Percentiles rank a stretch among this genome's conserved stretches.
phyloP scores from a whole-genome alignment of 768 basidiomycete genomes.

The Leccinum broughii region DNA sequence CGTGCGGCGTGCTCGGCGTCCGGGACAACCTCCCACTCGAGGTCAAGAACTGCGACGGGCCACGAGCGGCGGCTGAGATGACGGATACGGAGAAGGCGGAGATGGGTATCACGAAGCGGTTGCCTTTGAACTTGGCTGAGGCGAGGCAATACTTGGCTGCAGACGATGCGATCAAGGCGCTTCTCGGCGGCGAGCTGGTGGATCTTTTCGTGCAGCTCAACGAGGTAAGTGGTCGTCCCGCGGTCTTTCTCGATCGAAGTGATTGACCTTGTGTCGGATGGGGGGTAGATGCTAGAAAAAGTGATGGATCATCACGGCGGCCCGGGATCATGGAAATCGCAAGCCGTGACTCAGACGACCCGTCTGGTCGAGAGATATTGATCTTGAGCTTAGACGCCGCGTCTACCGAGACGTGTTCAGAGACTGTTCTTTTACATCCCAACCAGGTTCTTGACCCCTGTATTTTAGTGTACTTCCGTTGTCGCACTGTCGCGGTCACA shows the following conservation, averaged over 20 bases:
- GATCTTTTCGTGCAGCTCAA: slow-evolving; percentile 50
- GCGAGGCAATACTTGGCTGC: slow-evolving; percentile 43
- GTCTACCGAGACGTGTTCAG: background rate
- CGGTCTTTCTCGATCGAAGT: background rate
- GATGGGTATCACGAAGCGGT: slow-evolving; percentile 49
- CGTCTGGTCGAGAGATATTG: slow-evolving; percentile 35
- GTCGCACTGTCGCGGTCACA: background rate
- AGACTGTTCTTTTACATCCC: too few relatives aligned
- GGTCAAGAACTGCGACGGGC: slow-evolving; percentile 38
- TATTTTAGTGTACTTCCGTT: background rate
- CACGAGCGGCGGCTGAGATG: slow-evolving; percentile 42
- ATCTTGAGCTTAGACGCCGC: background rate
- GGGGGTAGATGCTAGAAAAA: slow-evolving; percentile 19
- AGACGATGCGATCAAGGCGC: slow-evolving; percentile 37
- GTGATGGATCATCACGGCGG: slow-evolving; percentile 24
- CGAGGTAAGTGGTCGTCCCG: slow-evolving; percentile 39
- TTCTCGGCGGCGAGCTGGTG: slow-evolving; percentile 50
- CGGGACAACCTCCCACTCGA: slow-evolving; percentile 36
- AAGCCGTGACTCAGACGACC: slow-evolving; percentile 12
- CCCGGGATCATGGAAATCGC: slow-evolving; percentile 13
- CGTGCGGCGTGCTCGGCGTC: too few relatives aligned
- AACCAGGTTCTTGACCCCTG: background rate
- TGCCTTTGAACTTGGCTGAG: slow-evolving; percentile 52
- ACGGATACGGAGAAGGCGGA: slow-evolving; percentile 42
- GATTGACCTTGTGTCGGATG: background rate